Evolutionary conservation across 1,284 basidiomycete genomes (phyloP), one percentile per base, ranked within the genome.

Genomic region (Boletellus deceptivus): DNA sequence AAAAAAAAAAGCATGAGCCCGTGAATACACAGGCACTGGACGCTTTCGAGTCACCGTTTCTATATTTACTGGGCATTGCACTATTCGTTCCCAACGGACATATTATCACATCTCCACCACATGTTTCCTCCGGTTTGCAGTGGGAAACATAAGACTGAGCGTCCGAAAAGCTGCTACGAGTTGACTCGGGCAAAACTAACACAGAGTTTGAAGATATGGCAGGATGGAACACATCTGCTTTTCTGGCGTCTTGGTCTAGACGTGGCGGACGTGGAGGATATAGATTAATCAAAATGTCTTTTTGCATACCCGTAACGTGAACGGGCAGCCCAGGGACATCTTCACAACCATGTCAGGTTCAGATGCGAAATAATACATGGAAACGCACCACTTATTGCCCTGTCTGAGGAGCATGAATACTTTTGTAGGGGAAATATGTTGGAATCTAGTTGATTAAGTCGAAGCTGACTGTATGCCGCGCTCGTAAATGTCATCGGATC

Each of bases 41-140:
- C 18, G 43, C 17, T 18, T 31, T 4, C 31, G 40, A 59, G 76
- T 43, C 55, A 89, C 89, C 87, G 63, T 95, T 96, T 47, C 93
- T 80, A 62, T 91, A 91, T 64, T 86, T 89, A 38, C 80, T 89
- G 0, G 94, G 91, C 29, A 90, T 68, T 0, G 93, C 88, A 61
- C 92, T 95, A 5, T 91, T 91, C 0, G 95, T 98, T 1, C 95
- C 95, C 2, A 98, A 75, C 1, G 94, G 82, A 3, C 89, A 81
- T 37, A 98, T 72, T 3, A 73, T 72, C 11, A 98, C 79, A 50
- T 89, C 79, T 44, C 80, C 78, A 2, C 90, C 86, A 16, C 73
- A 74, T 25, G 53, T 56, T 34, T 43, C 55, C 17, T 57, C 51
- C 2, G 50, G 34, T 27, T 64, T 36, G 62, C 56, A 6, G 3